Evolutionary conservation across 768 basidiomycete species (phyloP), one percentile per base, ranked within the genome.

Genomic region (Mycena rosella): DNA sequence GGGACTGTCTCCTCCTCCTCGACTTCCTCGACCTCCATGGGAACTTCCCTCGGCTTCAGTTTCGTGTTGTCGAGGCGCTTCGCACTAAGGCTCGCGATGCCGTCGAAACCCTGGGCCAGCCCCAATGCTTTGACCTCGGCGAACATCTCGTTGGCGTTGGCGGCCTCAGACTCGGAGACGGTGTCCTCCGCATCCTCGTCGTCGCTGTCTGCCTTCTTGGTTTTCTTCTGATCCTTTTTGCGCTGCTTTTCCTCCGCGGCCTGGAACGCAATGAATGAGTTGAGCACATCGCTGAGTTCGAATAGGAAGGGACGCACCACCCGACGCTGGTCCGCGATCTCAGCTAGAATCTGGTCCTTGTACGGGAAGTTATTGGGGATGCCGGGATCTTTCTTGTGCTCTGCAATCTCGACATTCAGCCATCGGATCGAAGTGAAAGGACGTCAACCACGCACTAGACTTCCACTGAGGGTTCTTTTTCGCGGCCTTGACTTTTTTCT

Each of bases 301-400:
- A 32, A 15, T 10, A 2, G 27, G 38, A 53, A 22, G 15, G 78
- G n/a, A 59, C 87, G 74, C 73, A 96, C 95, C 69, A 84, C 79
- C 74, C 93, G 85, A 68, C 95, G 89, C 75, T 94, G 87, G 73
- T 93, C 93, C 49, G 91, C 91, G 57, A 97, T 86, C 74, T 98
- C 96, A 6, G 95, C 96, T 30, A 98, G 83, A 69, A 98, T 92
- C 79, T 95, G 91, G 74, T 96, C 96, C 80, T 97, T 98, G 85
- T 91, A 96, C 5, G 95, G 96, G 81, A 96, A 96, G 65, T 89
- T 90, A 79, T 93, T 96, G 9, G 96, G 96, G 71, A 98, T 96
- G 49, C 96, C 96, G 32, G 93, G 95, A 78, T 98, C 96, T 78
- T 95, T 96, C 74, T 88, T 86, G 68, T 90, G 88, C 78, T 93